Evolutionary conservation across 2,329 filamentous ascomycete genomes (phyloP).

Genomic region (Bertia moriformis): DNA sequence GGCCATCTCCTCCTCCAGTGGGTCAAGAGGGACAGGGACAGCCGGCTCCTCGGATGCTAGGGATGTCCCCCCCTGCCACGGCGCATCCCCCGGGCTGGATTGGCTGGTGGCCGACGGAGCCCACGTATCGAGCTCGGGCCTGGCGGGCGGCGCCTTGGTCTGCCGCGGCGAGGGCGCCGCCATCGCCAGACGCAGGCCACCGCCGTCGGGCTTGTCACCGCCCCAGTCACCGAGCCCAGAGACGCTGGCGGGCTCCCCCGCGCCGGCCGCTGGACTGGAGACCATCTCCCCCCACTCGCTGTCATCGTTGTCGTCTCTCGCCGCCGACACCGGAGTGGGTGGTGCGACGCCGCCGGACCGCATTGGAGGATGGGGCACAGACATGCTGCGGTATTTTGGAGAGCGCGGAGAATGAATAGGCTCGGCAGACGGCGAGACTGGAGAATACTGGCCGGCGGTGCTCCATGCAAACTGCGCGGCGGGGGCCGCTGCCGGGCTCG

Average conservation of each 20-base stretch:
- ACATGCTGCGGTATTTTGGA: too few species aligned
- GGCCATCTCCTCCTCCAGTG: conserved; percentile 6
- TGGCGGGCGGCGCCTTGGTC: background rate
- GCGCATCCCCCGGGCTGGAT: background rate
- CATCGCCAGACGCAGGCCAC: background rate
- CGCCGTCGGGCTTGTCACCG: too few species aligned
- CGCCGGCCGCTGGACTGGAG: conserved; percentile 11
- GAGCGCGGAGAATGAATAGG: too few species aligned
- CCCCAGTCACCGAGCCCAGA: background rate
- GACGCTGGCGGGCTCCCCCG: background rate
- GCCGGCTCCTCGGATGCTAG: background rate
- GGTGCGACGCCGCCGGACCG: too few species aligned
- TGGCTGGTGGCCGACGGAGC: background rate
- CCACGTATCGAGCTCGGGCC: background rate
- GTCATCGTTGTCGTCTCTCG: conserved; percentile 8
- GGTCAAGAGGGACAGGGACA: background rate
- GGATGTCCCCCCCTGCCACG: background rate
- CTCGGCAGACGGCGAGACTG: background rate
- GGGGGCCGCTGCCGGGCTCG: too few species aligned
- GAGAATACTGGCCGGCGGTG: conserved; percentile 1
- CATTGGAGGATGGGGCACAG: too few species aligned
- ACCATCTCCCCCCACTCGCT: conserved; percentile 22
- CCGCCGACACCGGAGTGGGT: background rate
- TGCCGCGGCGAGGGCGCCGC: background rate
- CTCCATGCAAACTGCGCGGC: too few species aligned